Conservation (phyloP, 2,329 filamentous ascomycete genomes). For the Fusarium graminum region DNA sequence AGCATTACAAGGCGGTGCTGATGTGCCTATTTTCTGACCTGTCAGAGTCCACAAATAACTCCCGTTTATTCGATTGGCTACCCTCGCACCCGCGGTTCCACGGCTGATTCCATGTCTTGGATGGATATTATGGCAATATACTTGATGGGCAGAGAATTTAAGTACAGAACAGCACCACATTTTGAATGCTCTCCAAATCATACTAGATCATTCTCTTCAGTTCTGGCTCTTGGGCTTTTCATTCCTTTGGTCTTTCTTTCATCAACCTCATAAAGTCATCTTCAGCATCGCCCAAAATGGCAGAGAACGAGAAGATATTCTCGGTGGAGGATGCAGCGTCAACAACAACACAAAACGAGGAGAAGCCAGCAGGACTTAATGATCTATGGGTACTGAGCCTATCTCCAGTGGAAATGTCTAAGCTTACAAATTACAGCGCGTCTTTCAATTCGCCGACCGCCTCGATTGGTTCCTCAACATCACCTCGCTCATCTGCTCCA, state of each 20-base stretch:
- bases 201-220: neutral
- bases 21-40: no score
- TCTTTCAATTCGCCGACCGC: conserved; percentile 36
- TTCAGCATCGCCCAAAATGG: conserved; percentile 1
- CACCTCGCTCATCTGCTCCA: conserved; percentile 24
- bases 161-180: neutral
- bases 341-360: conserved; percentile 15
- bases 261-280: neutral
- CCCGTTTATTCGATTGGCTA: conserved; percentile 20
- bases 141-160: conserved; percentile 5
- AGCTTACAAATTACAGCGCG: conserved; percentile 17
- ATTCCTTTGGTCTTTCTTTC: neutral
- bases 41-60: neutral
- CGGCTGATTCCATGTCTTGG: neutral
- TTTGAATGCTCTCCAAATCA: neutral
- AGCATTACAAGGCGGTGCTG: no score
- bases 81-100: conserved; percentile 5
- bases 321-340: conserved; percentile 16
- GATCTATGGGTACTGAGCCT: conserved; percentile 20
- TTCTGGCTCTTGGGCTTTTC: neutral
- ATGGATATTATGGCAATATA: conserved; percentile 2
- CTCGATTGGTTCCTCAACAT: conserved; percentile 32
- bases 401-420: rapidly evolving
- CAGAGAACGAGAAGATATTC: conserved; percentile 15
- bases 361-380: conserved; percentile 14